Evolutionary conservation across 495 filamentous ascomycete genomes (phyloP), one percentile per base, ranked within the genome.

Genomic region (Hypoxylon lienhwacheense): DNA sequence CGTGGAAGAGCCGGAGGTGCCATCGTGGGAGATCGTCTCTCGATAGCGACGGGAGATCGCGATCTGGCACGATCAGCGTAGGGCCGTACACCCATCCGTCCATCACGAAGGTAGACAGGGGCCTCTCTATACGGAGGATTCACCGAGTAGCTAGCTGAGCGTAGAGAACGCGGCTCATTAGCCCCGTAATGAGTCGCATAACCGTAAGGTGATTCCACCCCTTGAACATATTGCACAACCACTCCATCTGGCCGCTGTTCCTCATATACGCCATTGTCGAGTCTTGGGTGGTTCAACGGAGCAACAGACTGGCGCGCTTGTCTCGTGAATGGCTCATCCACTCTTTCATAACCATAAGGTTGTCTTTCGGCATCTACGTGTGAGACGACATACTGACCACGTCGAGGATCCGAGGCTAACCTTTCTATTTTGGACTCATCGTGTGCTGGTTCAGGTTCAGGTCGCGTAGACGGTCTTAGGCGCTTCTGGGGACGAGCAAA

Each of bases 61-160:
- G 80, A 82, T 36, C 83, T 81, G 36, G 84, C 85, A 26, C 77
- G 71, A 44, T 77, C 73, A 34, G 64, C 61, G 48, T 75, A 66
- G 21, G 76, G 75, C 7, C 72, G 75, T 17, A 71, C 63, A 53
- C 73, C 74, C 58, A 68, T 72, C 39, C 73, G 65, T 21, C 71
- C 66, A 21, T 66, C 69, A 43, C 52, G 65, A 34, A 47, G 58
- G 37, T 67, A 63, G n/a, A 50, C 33, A 53, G 64, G 55, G 36
- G 49, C 55, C 32, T 80, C 85, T 36, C 81, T 77, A 59, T 88
- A 85, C 50, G 82, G 83, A 48, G 70, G 68, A 43, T 87, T 85
- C 35, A 84, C 71, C 3, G 79, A 72, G 61, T 87, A 84, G 11
- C 88, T 85, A 20, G 78, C 77, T 26, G 85, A 77, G 33, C 83